Base-by-base conservation (phyloP, 768 basidiomycete genomes). In the Mycena crocata region DNA sequence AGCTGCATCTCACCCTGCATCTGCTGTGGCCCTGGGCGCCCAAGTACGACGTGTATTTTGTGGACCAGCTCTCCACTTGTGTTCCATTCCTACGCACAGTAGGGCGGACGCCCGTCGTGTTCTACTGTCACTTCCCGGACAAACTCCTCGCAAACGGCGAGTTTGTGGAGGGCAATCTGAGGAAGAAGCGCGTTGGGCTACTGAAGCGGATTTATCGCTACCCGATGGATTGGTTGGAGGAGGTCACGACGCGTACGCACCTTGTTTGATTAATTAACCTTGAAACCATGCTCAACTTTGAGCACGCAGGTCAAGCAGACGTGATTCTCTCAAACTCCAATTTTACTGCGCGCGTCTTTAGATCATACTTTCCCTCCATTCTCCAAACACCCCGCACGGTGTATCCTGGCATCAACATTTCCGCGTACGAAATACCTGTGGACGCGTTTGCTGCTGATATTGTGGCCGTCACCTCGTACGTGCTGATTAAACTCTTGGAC, bases 91-190 rank as follows among this genome's bases (percentile, higher is more conserved):
- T 99, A 0, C 87, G 93, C 3, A 72, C 81, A 64, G 73, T 93
- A 17, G 86, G 84, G 3, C 83, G 83, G 24, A 93, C 88, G n/a
- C 89, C 94, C 2, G 93, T 97, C 32, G 91, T 99, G 23, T 99
- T 98, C 79, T 99, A 99, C 76, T 97, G 95, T 71, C 98, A 99
- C 76, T 99, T 99, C 71, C 98, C 97, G 0, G 97, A 99, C 80
- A 97, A 97, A 77, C 83, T 99, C 1, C 86, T 98, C 30, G 89
- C 92, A 8, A 87, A 88, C 67, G 93, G 93, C 0, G 87, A 84
- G 40, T 88, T 86, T 72, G 84, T 89, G 0, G 88, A 91, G 57
- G 90, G 87, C 15, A 77, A 81, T 58, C 72, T 78, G 45, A 77
- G 75, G 40, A 84, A 76, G 72, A 82, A 75, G 54, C 80, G 79